phyloP scores from a whole-genome alignment of 2,329 filamentous ascomycete genomes.

The Pezicula neosporulosa region DNA sequence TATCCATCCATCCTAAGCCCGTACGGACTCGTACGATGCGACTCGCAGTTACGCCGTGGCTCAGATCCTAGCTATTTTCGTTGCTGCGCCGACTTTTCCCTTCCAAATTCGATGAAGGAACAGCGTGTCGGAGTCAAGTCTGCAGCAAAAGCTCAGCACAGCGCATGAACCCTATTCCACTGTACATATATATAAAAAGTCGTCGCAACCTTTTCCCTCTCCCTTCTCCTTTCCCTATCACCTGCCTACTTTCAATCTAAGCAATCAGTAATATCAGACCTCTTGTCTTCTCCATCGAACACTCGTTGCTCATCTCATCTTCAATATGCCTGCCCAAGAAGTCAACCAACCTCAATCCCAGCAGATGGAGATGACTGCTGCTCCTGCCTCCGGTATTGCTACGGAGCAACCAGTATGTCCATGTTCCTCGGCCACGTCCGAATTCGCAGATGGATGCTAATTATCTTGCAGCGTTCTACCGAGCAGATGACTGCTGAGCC shows the following conservation, averaged over 20 bases:
- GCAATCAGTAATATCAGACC: background rate
- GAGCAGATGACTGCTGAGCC: constrained; percentile 27
- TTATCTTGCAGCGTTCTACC: constrained; percentile 13
- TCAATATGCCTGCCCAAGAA: constrained; percentile 27
- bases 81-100: background rate
- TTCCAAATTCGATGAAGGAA: background rate
- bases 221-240: background rate
- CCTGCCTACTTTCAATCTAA: background rate
- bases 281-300: background rate
- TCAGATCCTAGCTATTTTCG: background rate
- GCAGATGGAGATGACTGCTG: constrained; percentile 21
- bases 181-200: background rate
- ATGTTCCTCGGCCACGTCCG: background rate
- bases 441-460: background rate
- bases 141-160: background rate
- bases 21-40: background rate
- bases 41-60: background rate
- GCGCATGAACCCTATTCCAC: too few species aligned
- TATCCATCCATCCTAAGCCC: too few species aligned
- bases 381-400: constrained; percentile 5
- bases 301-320: background rate
- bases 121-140: background rate
- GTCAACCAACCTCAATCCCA: constrained; percentile 23
- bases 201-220: background rate
- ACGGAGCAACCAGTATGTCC: constrained; percentile 23